These are phyloP conservation scores for Wickerhamiella bombiphila DNA, from an alignment of 805 yeast species.

Conservation along the genomic window DNA sequence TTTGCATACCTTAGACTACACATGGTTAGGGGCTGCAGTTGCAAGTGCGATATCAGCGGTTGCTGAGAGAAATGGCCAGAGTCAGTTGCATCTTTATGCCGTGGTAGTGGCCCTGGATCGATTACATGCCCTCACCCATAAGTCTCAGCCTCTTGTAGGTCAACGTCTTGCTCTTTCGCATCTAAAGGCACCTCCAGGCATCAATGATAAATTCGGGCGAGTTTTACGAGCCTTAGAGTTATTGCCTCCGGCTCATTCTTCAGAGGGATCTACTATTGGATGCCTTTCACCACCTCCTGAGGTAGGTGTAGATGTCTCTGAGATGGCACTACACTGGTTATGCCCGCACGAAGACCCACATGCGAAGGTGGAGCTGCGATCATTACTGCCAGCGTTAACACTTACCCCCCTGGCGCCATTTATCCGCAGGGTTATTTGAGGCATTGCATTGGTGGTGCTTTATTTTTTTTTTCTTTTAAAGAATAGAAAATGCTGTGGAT, in stretches of 20 bases:
- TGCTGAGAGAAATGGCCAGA: neutral
- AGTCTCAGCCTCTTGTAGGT: conserved; percentile 3
- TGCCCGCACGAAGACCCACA: conserved; percentile 2
- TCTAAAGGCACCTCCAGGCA: conserved; percentile 4
- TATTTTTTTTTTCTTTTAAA: neutral
- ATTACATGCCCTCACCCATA: conserved; percentile 8
- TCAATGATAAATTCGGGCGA: conserved; percentile 5
- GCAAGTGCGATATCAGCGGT: conserved; percentile 16
- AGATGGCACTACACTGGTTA: conserved; percentile 2
- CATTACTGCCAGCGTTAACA: conserved; percentile 7
- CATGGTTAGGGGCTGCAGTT: conserved; percentile 27
- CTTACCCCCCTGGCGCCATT: conserved; percentile 9
- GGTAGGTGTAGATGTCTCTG: conserved; percentile 3
- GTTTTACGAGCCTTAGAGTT: conserved; percentile 5
- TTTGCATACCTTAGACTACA: conserved; percentile 20
- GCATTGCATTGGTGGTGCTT: neutral
- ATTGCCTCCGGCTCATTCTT: neutral
- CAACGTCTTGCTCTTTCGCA: conserved; percentile 5
- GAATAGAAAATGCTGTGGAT: neutral
- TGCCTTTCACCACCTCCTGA: conserved; percentile 2
- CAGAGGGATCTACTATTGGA: neutral
- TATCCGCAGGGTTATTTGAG: too few relatives aligned
- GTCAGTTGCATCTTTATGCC: conserved; percentile 9
- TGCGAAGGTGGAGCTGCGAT: conserved; percentile 1
- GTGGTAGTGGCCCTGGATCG: conserved; percentile 11